Base-by-base conservation (phyloP, 495 filamentous ascomycete species). In the Podospora pseudocomata region DNA sequence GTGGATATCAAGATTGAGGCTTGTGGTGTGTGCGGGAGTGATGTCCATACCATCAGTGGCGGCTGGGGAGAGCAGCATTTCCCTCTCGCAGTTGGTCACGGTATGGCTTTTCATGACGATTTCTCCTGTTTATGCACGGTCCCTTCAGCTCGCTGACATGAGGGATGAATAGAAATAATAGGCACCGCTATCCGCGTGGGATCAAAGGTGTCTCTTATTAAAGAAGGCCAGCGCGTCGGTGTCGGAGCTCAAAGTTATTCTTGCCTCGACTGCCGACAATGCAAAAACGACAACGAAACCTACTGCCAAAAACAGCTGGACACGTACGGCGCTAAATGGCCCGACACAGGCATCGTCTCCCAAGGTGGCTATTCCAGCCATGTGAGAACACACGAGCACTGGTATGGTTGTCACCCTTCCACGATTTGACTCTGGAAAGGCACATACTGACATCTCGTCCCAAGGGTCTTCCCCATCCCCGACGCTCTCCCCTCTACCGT, bases 391-490 rank as follows among this genome's bases (percentile, higher is more conserved):
- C 85, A 87, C 60, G 83, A 87, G 73, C 82, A 85, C 67, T 86
- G 84, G 83, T 81, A 69, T 18, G 76, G 71, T 4, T 13, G 5
- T 18, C 19, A 6, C 18, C 62, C 57, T 28, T 53, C 39, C 30
- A 11, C 27, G 13, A n/a, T 2, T 28, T 16, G 54, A 3, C 16
- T 20, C 1, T 23, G 23, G 16, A 56, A 18, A 6, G 54, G 3
- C 55, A 58, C 13, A 57, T 61, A 18, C 26, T 60, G 13, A 56
- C 61, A 26, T 18, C 34, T 49, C 39, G 9, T 49, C 9, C 9
- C 16, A 44, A 83, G 80, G 79, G 84, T 86, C 27, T 94, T 94
- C 81, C 89, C 88, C 27, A 94, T 97, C 68, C 93, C 94, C 19
- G 89, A 91, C 19, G 84, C 81, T 5, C 85, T 96, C 57, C 78